phyloP scores from a whole-genome alignment of 2,329 filamentous ascomycete species.

The Parascedosporium putredinis region DNA sequence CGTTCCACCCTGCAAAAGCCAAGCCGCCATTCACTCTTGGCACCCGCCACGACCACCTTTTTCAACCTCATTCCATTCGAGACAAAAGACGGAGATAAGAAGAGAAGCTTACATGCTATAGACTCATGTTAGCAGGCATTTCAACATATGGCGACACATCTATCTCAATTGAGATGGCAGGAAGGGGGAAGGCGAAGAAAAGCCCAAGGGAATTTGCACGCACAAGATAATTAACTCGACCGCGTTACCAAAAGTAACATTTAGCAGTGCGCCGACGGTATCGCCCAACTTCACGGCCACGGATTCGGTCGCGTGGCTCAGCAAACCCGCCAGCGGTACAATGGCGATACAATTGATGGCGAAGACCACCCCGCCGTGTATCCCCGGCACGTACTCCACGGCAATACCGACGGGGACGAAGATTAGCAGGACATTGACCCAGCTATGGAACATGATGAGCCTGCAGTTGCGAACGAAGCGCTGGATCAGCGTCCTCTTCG shows the following conservation, averaged over 20 bases:
- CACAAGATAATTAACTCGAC: conserved; percentile 72
- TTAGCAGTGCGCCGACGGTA: conserved; percentile 61
- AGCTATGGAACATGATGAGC: conserved; percentile 59
- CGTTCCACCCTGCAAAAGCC: too few relatives aligned
- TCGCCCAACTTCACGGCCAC: conserved; percentile 65
- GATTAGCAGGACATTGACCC: conserved; percentile 65
- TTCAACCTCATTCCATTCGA: background rate
- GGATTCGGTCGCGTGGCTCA: conserved; percentile 65
- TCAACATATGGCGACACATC: too few relatives aligned
- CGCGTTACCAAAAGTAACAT: conserved; percentile 70
- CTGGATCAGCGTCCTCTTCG: background rate
- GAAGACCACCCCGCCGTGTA: conserved; percentile 55
- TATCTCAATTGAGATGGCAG: too few relatives aligned
- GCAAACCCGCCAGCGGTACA: conserved; percentile 60
- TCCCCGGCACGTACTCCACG: conserved; percentile 40
- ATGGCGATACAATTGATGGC: conserved; percentile 67
- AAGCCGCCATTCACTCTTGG: background rate
- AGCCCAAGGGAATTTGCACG: too few relatives aligned
- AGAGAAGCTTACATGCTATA: conserved; percentile 50
- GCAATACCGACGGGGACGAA: conserved; percentile 72
- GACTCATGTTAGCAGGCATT: too few relatives aligned
- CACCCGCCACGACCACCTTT: background rate
- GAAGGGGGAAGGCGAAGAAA: too few relatives aligned
- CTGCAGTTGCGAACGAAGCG: conserved; percentile 26
- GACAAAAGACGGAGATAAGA: too few relatives aligned